Evolutionary conservation across 768 basidiomycete genomes (phyloP), one percentile per base, ranked within the genome.

Genomic region (Stropharia rugosoannulata): DNA sequence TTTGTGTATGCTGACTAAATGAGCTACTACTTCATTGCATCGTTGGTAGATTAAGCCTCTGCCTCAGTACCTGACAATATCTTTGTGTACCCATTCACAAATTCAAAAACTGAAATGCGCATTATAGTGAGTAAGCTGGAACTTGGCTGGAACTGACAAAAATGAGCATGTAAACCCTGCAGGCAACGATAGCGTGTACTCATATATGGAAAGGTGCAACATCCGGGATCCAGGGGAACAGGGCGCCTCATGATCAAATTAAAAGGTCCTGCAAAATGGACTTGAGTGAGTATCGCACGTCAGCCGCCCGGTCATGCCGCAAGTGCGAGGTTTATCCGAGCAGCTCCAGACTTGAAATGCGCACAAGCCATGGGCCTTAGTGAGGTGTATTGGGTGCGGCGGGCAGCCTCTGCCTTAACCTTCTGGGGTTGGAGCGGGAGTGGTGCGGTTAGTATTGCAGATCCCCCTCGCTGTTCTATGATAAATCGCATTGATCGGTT

Each of bases 261-360:
- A 41, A 39, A 39, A 8, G 27, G 40, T 7, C 18, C 15, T 19
- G 37, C 22, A 39, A 40, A 51, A 51, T 41, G 39, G 38, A 13
- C 49, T 51, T 42, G 50, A 40, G 38, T 40, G 49, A 11, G 39
- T 25, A 27, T n/a, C 49, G 38, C 38, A 51, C 27, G 49, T 51
- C 49, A 51, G 40, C 29, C 29, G 29, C 35, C 9, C 49, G 37
- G 22, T 40, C 39, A 51, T 51, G 49, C 42, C 41, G 29, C 19
- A 52, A 43, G 29, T 36, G 51, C 51, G 51, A 52, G 51, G 51
- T 35, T 52, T 35, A 18, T 52, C 51, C 51, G 51, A 52, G 19
- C 38, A 32, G 15, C 11, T 19, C 22, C 40, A 32, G 18, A 39
- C 49, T 22, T 11, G 18, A 9, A 22, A 16, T 37, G 18, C 18